Evolutionary conservation across 257 asterid species (phyloP).

Genomic region (Lithospermum erythrorhizon): DNA sequence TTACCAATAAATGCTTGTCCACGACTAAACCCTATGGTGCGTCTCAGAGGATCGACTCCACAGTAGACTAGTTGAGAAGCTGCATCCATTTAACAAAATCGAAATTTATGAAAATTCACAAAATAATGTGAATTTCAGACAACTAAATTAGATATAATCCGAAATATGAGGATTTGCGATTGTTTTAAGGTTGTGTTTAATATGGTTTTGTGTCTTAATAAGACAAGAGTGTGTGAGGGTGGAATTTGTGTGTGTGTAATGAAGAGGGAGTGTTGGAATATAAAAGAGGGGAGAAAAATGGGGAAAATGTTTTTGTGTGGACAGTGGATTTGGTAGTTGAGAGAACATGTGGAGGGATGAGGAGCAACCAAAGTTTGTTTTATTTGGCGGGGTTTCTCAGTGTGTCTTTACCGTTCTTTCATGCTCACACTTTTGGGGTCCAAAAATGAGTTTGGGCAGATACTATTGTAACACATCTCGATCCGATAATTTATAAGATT

Average conservation of each 20-base stretch:
- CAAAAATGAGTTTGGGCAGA: too few relatives aligned
- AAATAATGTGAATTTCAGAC: background rate
- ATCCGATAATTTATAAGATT: too few relatives aligned
- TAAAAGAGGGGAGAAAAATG: conserved; percentile 3
- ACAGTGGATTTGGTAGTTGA: conserved; percentile 11
- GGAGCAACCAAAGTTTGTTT: conserved; percentile 17
- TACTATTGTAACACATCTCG: too few relatives aligned
- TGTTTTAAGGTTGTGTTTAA: too few relatives aligned
- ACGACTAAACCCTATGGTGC: conserved; percentile 18
- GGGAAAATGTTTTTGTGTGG: conserved; percentile 1
- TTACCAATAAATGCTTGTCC: background rate
- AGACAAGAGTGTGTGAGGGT: background rate
- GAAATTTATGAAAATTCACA: too few relatives aligned
- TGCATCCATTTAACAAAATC: conserved; percentile 68
- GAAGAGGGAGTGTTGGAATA: conserved; percentile 4
- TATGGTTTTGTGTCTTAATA: background rate
- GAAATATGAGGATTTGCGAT: background rate
- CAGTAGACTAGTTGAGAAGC: conserved; percentile 75
- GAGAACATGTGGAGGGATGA: conserved; percentile 41
- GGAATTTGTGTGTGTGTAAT: background rate
- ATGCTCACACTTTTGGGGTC: background rate
- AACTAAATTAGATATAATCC: background rate
- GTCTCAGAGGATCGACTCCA: conserved; percentile 49
- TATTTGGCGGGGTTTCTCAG: background rate
- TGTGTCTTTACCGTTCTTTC: background rate